Percentiles rank a stretch among this genome's conserved stretches.
phyloP scores from a whole-genome alignment of 2,329 filamentous ascomycete genomes.

The Nothomitra cinnamomea region DNA sequence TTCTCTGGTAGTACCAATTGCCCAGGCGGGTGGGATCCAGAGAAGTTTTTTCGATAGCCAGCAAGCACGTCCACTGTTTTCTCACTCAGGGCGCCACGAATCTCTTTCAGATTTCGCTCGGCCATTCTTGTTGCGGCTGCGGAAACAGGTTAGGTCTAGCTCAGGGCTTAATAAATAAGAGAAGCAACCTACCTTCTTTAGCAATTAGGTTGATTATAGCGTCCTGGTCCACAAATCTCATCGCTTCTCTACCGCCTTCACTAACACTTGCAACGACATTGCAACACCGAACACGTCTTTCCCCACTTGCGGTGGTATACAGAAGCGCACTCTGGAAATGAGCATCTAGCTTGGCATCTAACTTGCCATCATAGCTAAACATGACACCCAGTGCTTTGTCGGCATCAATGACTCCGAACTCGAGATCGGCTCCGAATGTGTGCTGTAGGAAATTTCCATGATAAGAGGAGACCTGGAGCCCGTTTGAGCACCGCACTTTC shows the following conservation, averaged over 20 bases:
- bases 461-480: constrained; percentile 82
- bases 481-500: constrained; percentile 97
- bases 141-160: constrained; percentile 10
- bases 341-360: constrained; percentile 90
- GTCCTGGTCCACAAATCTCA: constrained; percentile 93
- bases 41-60: constrained; percentile 83
- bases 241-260: constrained; percentile 62
- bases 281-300: constrained; percentile 79
- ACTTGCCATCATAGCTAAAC: constrained; percentile 90
- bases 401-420: constrained; percentile 80
- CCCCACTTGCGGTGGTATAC: constrained; percentile 80
- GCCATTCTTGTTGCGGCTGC: constrained; percentile 65
- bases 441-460: constrained; percentile 95
- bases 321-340: constrained; percentile 93
- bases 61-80: constrained; percentile 86
- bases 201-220: constrained; percentile 76
- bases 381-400: constrained; percentile 87
- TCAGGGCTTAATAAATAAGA: background rate
- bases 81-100: constrained; percentile 67
- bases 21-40: constrained; percentile 69
- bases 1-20: constrained; percentile 92
- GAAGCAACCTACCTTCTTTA: constrained; percentile 46
- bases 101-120: constrained; percentile 64
- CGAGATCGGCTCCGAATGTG: constrained; percentile 83
- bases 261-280: constrained; percentile 89